Evolutionary conservation across 2,329 filamentous ascomycete genomes (phyloP), one percentile per base, ranked within the genome.

Genomic region (Lasiodiplodia sp.): DNA sequence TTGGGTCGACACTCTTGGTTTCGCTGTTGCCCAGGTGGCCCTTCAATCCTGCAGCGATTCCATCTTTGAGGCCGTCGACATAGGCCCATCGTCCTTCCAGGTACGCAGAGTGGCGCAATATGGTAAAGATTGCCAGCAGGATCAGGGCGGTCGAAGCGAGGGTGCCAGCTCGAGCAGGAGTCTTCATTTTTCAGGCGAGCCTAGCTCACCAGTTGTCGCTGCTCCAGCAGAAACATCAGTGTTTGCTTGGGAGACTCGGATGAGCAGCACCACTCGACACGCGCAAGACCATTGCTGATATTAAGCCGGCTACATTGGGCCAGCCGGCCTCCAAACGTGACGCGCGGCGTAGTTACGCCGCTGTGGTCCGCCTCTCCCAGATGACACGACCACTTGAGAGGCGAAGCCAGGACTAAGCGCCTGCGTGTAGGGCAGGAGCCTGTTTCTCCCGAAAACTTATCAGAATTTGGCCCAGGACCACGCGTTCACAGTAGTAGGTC

Each of bases 151-250:
- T 53, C 51, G 66, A 68, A 7, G 57, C 66, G 31, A 63, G 31
- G 21, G 49, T 63, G 31, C 66, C 57, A 38, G 57, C 55, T 21
- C 66, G 66, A n/a, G 63, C n/a, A 16, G 57, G 57, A 31, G 66
- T 44, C 49, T 58, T 62, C 66, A 68, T 68, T 38, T 62, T 67
- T 23, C 65, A 28, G 57, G 53, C 53, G 47, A 58, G 38, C 38
- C 28, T 58, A 4, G 53, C 25, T 52, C 55, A 53, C 53, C 65
- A 51, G 28, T 55, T 11, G 44, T 47, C 44, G n/a, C 40, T 47
- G 16, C 23, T 38, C 31, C 14, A 34, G 23, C 37, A 47, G 14
- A 21, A 40, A 49, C 64, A 67, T 57, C 40, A 44, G 53, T n/a
- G 18, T 21, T 49, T 49, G 23, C 23, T 49, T 37, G 31, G 11